Percentiles rank a stretch among this genome's conserved stretches.
These are phyloP conservation scores for Colletotrichum tropicale DNA, from an alignment of 2,329 filamentous ascomycete species.

Conservation along the genomic window DNA sequence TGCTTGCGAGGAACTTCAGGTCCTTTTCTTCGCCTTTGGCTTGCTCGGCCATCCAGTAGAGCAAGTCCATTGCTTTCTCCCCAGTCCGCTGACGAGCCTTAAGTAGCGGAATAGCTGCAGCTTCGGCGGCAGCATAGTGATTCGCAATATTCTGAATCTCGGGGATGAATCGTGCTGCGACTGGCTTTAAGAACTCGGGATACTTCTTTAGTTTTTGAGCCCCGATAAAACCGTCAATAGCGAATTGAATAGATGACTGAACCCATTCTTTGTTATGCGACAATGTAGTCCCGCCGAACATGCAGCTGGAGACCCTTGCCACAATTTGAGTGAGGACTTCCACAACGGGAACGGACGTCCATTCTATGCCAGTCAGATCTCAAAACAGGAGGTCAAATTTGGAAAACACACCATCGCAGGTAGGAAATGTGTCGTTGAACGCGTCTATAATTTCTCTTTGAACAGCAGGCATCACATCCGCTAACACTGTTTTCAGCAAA, in stretches of 20 bases:
- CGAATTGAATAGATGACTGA: constrained; percentile 29
- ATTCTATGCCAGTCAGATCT: constrained; percentile 19
- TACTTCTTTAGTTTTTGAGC: constrained; percentile 22
- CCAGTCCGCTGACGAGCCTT: constrained; percentile 17
- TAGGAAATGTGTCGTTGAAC: background rate
- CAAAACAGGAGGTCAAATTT: background rate
- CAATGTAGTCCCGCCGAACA: constrained; percentile 29
- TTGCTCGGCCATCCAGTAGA: constrained; percentile 22
- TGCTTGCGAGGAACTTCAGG: constrained; percentile 26
- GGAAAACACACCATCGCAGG: background rate
- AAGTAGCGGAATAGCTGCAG: constrained; percentile 29
- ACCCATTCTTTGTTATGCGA: constrained; percentile 33
- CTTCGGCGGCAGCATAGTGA: constrained; percentile 25
- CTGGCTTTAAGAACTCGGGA: constrained; percentile 27
- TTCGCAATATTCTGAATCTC: constrained; percentile 28
- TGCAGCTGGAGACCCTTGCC: constrained; percentile 30
- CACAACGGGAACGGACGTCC: constrained; percentile 27
- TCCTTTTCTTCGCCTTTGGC: constrained; percentile 21
- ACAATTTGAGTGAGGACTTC: constrained; percentile 28
- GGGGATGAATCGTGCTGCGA: constrained; percentile 27
- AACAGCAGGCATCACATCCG: background rate
- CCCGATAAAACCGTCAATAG: constrained; percentile 30
- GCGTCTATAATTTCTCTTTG: background rate
- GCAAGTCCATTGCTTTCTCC: constrained; percentile 24
- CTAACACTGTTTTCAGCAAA: background rate